These are phyloP conservation scores for Aureobasidium zeae DNA, from an alignment of 2,329 filamentous ascomycete species.

Conservation along the genomic window DNA sequence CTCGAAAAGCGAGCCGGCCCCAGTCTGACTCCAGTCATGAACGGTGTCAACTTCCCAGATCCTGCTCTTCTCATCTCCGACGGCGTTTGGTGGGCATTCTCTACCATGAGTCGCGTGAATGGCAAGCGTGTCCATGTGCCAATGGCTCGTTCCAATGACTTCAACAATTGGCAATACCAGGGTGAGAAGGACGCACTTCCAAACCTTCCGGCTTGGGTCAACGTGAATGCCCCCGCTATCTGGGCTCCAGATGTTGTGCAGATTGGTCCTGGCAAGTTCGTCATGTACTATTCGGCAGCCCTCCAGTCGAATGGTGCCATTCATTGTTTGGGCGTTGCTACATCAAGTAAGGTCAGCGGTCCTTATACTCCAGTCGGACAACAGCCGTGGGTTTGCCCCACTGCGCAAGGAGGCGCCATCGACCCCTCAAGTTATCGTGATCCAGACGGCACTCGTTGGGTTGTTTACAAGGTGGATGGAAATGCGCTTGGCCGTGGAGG, in stretches of 20 bases:
- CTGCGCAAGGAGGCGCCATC: slow-evolving; percentile 23
- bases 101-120: slow-evolving; percentile 22
- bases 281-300: slow-evolving; percentile 25
- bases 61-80: slow-evolving; percentile 27
- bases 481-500: slow-evolving; percentile 20
- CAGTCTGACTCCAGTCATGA: slow-evolving; percentile 10
- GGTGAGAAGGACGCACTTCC: slow-evolving; percentile 27
- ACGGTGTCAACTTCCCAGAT: slow-evolving; percentile 22
- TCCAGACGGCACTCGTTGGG: slow-evolving; percentile 18
- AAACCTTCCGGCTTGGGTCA: slow-evolving; percentile 24
- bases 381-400: slow-evolving; percentile 23
- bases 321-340: slow-evolving; percentile 25
- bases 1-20: not conserved
- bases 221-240: slow-evolving; percentile 18
- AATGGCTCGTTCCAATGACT: slow-evolving; percentile 28
- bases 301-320: slow-evolving; percentile 16
- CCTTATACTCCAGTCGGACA: slow-evolving; percentile 23
- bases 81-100: slow-evolving; percentile 30
- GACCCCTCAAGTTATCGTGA: slow-evolving; percentile 24
- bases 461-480: slow-evolving; percentile 21
- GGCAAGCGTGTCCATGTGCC: slow-evolving; percentile 26
- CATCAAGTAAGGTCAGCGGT: slow-evolving; percentile 20
- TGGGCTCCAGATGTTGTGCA: slow-evolving; percentile 30
- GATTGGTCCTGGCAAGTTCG: slow-evolving; percentile 21
- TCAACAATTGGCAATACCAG: slow-evolving; percentile 24